These are phyloP conservation scores for Glomus cerebriforme DNA, from an alignment of 192 early-diverging fungal species.

Conservation along the genomic window DNA sequence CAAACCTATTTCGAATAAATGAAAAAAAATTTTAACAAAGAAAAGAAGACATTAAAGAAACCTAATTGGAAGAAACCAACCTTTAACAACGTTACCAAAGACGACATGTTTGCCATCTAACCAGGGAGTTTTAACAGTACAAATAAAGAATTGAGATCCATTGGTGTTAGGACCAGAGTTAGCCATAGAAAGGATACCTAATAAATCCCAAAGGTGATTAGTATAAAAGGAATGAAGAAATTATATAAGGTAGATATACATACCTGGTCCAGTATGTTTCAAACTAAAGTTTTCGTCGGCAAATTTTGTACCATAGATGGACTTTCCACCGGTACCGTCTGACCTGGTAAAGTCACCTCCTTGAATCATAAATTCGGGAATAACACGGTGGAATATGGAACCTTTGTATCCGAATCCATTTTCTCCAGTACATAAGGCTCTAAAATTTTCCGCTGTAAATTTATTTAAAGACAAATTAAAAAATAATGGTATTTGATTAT, in stretches of 20 bases:
- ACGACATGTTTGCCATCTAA: conserved; percentile 90
- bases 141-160: conserved; percentile 93
- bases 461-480: neutral
- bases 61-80: conserved; percentile 23
- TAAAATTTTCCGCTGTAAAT: conserved; percentile 92
- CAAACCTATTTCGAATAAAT: neutral
- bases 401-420: conserved; percentile 82
- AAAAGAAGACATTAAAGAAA: neutral
- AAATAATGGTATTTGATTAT: neutral
- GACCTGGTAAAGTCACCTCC: conserved; percentile 84
- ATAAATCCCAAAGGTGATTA: neutral
- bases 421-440: conserved; percentile 95
- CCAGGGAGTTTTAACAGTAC: conserved; percentile 79
- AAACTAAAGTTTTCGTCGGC: conserved; percentile 67
- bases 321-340: conserved; percentile 90
- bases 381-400: conserved; percentile 83
- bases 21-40: neutral
- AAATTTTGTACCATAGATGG: conserved; percentile 84
- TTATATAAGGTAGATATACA: conserved; percentile 8
- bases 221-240: neutral
- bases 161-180: conserved; percentile 85
- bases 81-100: conserved; percentile 70
- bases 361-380: conserved; percentile 81
- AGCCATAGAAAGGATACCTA: conserved; percentile 80
- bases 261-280: conserved; percentile 52